These are phyloP conservation scores for Phytopythium sindhum DNA, from an alignment of 352 stramenopile species.

Conservation along the genomic window DNA sequence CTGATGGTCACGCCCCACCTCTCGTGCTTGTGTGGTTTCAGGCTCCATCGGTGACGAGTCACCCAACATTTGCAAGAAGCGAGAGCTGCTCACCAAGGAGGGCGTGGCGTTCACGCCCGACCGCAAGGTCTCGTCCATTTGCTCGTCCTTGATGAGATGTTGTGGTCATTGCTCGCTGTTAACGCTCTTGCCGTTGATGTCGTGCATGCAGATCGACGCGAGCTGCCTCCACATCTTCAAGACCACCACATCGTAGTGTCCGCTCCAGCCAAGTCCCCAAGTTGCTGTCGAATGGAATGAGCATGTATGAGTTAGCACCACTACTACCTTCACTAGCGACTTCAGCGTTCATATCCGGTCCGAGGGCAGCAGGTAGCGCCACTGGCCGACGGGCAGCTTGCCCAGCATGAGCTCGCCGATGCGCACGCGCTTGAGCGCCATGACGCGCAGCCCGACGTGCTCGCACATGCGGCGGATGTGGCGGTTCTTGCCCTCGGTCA, in stretches of 20 bases:
- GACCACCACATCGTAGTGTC: neutral
- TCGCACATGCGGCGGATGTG: constrained; percentile 97
- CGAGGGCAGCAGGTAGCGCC: constrained; percentile 74
- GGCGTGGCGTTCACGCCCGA: constrained; percentile 59
- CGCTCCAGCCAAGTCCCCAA: neutral
- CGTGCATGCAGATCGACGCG: constrained; percentile 36
- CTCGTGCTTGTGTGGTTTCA: constrained; percentile 12
- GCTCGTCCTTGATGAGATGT: neutral
- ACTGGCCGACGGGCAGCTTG: constrained; percentile 64
- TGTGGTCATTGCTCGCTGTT: too few relatives aligned
- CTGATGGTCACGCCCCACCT: constrained; percentile 1
- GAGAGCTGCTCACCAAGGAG: constrained; percentile 51
- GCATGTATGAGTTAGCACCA: neutral
- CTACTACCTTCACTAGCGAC: constrained; percentile 4
- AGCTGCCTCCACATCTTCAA: constrained; percentile 49
- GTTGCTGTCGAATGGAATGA: neutral
- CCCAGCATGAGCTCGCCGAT: constrained; percentile 89
- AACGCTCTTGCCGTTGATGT: neutral
- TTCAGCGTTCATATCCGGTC: constrained; percentile 39
- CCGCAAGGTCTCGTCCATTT: constrained; percentile 35
- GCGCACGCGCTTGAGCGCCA: constrained; percentile 88
- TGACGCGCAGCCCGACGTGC: constrained; percentile 85
- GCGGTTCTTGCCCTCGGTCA: constrained; percentile 95
- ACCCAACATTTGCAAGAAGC: constrained; percentile 66
- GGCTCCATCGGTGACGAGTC: constrained; percentile 58